Conservation (phyloP, 306 rosid species). For the Lathyrus sativus region DNA sequence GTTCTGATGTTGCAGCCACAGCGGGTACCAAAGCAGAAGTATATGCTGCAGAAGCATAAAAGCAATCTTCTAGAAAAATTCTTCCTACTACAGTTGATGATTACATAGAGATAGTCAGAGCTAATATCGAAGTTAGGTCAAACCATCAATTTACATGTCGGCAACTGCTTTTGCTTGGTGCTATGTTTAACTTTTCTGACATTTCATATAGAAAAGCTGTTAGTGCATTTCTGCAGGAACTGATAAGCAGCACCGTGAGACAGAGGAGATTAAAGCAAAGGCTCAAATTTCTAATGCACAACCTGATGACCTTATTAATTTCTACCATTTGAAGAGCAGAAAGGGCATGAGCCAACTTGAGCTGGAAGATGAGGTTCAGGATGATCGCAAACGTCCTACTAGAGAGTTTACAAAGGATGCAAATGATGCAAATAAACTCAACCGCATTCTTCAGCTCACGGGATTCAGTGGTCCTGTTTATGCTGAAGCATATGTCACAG, state of each 20-base stretch:
- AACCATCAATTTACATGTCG: slow-evolving; percentile 73
- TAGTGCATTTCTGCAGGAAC: slow-evolving; percentile 75
- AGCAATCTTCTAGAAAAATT: slow-evolving; percentile 80
- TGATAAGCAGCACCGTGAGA: slow-evolving; percentile 85
- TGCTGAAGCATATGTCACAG: slow-evolving; percentile 98
- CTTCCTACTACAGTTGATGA: slow-evolving; percentile 80
- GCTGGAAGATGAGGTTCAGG: slow-evolving; percentile 98
- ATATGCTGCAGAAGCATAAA: slow-evolving; percentile 90
- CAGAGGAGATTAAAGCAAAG: slow-evolving; percentile 81
- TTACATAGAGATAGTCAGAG: slow-evolving; percentile 74
- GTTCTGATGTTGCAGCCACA: slow-evolving; percentile 87
- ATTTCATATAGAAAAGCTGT: slow-evolving; percentile 74
- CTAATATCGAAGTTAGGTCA: slow-evolving; percentile 73
- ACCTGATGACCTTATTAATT: slow-evolving; percentile 97
- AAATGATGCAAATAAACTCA: slow-evolving; percentile 91
- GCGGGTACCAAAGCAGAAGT: slow-evolving; percentile 89
- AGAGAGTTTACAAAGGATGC: slow-evolving; percentile 91
- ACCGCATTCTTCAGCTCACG: slow-evolving; percentile 98
- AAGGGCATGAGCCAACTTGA: slow-evolving; percentile 99
- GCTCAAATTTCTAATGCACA: slow-evolving; percentile 90
- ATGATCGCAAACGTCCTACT: slow-evolving; percentile 98
- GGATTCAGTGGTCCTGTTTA: slow-evolving; percentile 99
- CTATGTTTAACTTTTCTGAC: slow-evolving; percentile 87
- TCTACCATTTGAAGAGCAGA: slow-evolving; percentile 97
- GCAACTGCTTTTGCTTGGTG: slow-evolving; percentile 84